A percentile compares a stretch with the other conserved stretches of the same genome.
phyloP scores from a whole-genome alignment of 352 stramenopile species.

The Pythium brassicae region DNA sequence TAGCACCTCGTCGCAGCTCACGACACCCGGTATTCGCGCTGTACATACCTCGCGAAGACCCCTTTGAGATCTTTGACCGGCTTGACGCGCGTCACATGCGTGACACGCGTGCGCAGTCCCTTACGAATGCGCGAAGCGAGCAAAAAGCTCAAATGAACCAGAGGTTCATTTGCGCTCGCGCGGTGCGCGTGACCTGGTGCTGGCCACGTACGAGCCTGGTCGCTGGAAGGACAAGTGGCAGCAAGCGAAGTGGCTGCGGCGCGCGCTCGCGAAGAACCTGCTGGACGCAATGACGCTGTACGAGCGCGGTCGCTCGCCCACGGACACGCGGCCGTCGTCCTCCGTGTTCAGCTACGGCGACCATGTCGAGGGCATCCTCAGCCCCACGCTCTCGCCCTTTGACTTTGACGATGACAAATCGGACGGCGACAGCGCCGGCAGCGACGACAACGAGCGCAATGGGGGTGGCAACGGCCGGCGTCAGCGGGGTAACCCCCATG shows the following conservation, averaged over 20 bases:
- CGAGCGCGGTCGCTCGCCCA: constrained; percentile 20
- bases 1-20: no score
- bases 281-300: constrained; percentile 55
- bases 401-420: constrained; percentile 64
- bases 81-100: no score
- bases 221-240: constrained; percentile 82
- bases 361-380: constrained; percentile 64
- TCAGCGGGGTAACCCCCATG: neutral
- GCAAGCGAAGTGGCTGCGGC: constrained; percentile 62
- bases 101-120: no score
- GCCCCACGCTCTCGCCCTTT: constrained; percentile 80
- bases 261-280: constrained; percentile 58
- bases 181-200: constrained; percentile 50
- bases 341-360: constrained; percentile 44
- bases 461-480: neutral
- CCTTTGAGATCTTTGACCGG: no score
- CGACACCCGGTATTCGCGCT: no score
- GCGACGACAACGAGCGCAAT: constrained; percentile 1
- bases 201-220: constrained; percentile 62
- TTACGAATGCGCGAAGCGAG: no score
- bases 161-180: no score
- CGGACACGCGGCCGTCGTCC: constrained; percentile 28
- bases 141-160: neutral
- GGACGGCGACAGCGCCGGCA: constrained; percentile 3
- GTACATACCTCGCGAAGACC: no score